Conservation (phyloP, 495 filamentous ascomycete species). For the Penicillium dipodomyicola region DNA sequence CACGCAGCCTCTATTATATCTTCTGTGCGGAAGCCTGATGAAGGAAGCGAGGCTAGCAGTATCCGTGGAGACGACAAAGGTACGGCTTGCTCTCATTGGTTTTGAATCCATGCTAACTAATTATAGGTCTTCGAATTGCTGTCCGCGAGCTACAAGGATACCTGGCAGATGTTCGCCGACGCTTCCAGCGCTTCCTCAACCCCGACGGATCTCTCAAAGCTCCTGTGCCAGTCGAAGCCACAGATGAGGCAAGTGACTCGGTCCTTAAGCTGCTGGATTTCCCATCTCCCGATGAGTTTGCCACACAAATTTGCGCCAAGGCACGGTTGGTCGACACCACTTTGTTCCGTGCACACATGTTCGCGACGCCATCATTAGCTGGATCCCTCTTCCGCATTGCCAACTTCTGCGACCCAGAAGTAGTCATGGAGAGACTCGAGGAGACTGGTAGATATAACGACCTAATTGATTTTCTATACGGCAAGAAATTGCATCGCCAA, state of each 20-base stretch:
- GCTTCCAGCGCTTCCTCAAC: conserved; percentile 79
- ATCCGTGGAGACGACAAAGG: conserved; percentile 37
- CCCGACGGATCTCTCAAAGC: conserved; percentile 69
- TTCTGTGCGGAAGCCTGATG: conserved; percentile 41
- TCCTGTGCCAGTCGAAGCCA: conserved; percentile 50
- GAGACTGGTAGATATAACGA: conserved; percentile 89
- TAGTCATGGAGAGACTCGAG: conserved; percentile 88
- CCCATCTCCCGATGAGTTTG: conserved; percentile 55
- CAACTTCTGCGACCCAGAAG: conserved; percentile 95
- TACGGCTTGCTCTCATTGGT: neutral
- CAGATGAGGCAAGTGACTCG: conserved; percentile 47
- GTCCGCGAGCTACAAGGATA: conserved; percentile 80
- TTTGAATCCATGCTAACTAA: conserved; percentile 27
- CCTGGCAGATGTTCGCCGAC: conserved; percentile 75
- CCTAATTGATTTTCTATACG: conserved; percentile 93
- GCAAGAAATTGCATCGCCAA: conserved; percentile 87
- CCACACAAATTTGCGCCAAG: conserved; percentile 65
- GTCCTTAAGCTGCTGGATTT: conserved; percentile 48
- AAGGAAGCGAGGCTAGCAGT: conserved; percentile 47
- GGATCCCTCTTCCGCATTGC: conserved; percentile 90
- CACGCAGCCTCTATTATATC: conserved; percentile 62
- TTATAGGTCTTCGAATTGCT: conserved; percentile 71
- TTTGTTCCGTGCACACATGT: conserved; percentile 91
- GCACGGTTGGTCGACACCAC: conserved; percentile 89
- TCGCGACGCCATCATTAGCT: conserved; percentile 76